Evolutionary conservation across 257 asterid genomes (phyloP).

Genomic region (Ehretia macrophylla): DNA sequence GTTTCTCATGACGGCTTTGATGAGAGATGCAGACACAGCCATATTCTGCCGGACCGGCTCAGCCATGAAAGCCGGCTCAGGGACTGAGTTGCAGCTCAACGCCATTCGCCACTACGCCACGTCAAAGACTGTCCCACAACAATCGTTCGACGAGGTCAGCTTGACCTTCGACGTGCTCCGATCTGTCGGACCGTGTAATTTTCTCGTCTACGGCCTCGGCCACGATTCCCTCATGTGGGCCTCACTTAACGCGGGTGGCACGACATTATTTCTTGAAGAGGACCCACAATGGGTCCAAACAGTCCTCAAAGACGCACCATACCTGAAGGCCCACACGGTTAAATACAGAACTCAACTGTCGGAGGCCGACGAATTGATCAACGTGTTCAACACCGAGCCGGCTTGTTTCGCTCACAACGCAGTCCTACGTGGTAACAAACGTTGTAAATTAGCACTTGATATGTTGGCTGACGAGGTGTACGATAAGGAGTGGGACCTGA

Average conservation of each 20-base stretch:
- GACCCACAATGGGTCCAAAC: constrained; percentile 63
- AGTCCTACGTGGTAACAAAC: constrained; percentile 56
- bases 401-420: constrained; percentile 49
- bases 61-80: not conserved
- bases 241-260: constrained; percentile 60
- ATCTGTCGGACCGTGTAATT: constrained; percentile 36
- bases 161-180: constrained; percentile 36
- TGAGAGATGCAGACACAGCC: constrained; percentile 18
- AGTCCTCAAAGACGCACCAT: constrained; percentile 46
- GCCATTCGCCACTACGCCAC: constrained; percentile 36
- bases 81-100: constrained; percentile 10
- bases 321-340: constrained; percentile 51
- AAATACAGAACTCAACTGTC: constrained; percentile 53
- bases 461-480: constrained; percentile 67
- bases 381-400: constrained; percentile 39
- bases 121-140: constrained; percentile 27
- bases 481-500: constrained; percentile 77
- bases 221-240: constrained; percentile 89
- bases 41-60: constrained; percentile 6
- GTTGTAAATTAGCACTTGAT: constrained; percentile 64
- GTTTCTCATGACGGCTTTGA: constrained; percentile 16
- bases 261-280: constrained; percentile 79
- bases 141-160: constrained; percentile 17
- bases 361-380: constrained; percentile 50
- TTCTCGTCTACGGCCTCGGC: constrained; percentile 85